phyloP scores from a whole-genome alignment of 2,329 filamentous ascomycete genomes.

The Alternaria brassicae region DNA sequence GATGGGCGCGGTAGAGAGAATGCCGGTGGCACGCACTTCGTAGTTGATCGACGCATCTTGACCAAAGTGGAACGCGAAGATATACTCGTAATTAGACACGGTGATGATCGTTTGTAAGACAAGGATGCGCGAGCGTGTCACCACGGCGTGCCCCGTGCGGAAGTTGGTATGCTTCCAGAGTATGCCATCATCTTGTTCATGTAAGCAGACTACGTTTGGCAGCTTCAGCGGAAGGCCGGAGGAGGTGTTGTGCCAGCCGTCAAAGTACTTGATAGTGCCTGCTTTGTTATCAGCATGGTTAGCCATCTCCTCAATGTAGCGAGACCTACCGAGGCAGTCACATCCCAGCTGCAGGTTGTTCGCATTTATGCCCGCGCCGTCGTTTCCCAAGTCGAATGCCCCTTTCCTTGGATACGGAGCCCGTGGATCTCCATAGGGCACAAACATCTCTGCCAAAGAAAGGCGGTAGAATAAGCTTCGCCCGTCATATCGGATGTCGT shows the following conservation, averaged over 20 bases:
- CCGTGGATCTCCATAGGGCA: slow-evolving; percentile 54
- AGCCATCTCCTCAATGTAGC: background rate
- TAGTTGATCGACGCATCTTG: slow-evolving; percentile 50
- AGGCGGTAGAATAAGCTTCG: slow-evolving; percentile 54
- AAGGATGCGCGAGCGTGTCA: slow-evolving; percentile 30
- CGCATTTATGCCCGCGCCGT: slow-evolving; percentile 53
- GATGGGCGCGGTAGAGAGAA: slow-evolving; percentile 52
- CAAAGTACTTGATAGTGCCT: slow-evolving; percentile 42
- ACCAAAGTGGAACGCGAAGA: slow-evolving; percentile 20
- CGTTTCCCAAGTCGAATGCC: slow-evolving; percentile 56
- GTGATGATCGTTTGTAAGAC: slow-evolving; percentile 39
- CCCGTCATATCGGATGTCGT: slow-evolving; percentile 51
- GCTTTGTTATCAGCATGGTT: background rate
- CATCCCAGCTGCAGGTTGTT: slow-evolving; percentile 55
- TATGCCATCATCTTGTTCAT: slow-evolving; percentile 66
- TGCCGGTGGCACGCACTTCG: slow-evolving; percentile 55
- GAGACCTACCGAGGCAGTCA: slow-evolving; percentile 50
- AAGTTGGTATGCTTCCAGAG: slow-evolving; percentile 42
- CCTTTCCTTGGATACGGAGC: slow-evolving; percentile 53
- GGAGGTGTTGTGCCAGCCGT: background rate
- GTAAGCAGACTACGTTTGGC: slow-evolving; percentile 53
- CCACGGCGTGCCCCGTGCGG: slow-evolving; percentile 29
- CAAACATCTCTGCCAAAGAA: slow-evolving; percentile 55
- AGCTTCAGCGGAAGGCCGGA: background rate
- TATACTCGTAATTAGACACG: slow-evolving; percentile 40